These are phyloP conservation scores for Coffea eugenioides DNA, from an alignment of 257 asterid genomes.

Conservation along the genomic window DNA sequence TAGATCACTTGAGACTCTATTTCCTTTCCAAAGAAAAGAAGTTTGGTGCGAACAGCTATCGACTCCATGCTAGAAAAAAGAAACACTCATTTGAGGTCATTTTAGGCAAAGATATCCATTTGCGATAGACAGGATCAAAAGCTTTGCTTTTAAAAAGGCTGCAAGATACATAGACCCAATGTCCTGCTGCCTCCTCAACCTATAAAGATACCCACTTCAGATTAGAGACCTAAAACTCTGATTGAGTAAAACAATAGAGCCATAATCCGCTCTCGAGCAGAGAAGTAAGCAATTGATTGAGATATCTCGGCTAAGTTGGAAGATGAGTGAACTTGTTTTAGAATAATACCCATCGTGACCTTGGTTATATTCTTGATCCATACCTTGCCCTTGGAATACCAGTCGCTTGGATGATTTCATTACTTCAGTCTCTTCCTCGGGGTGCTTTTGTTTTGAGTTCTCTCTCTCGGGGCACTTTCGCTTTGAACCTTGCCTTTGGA, in stretches of 20 bases:
- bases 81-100: conserved; percentile 36
- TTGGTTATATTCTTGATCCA: conserved; percentile 16
- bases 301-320: conserved; percentile 36
- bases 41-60: conserved; percentile 41
- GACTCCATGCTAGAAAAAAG: conserved; percentile 42
- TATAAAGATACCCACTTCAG: conserved; percentile 34
- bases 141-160: conserved; percentile 38
- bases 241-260: conserved; percentile 31
- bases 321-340: conserved; percentile 27
- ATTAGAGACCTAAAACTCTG: conserved; percentile 36
- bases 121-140: conserved; percentile 35
- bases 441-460: conserved; percentile 46
- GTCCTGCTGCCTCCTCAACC: conserved; percentile 32
- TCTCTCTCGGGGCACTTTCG: not conserved
- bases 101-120: conserved; percentile 37
- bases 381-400: conserved; percentile 4
- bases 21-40: conserved; percentile 43
- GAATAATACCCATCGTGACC: not conserved
- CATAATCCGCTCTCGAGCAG: conserved; percentile 35
- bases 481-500: conserved; percentile 10
- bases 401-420: conserved; percentile 35
- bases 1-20: conserved; percentile 25
- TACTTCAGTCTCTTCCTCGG: conserved; percentile 30
- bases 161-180: conserved; percentile 45
- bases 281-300: conserved; percentile 31